A percentile compares a stretch with the other conserved stretches of the same genome.
Conservation (phyloP, 139 green algal genomes). For the Micromonas pusilla region DNA sequence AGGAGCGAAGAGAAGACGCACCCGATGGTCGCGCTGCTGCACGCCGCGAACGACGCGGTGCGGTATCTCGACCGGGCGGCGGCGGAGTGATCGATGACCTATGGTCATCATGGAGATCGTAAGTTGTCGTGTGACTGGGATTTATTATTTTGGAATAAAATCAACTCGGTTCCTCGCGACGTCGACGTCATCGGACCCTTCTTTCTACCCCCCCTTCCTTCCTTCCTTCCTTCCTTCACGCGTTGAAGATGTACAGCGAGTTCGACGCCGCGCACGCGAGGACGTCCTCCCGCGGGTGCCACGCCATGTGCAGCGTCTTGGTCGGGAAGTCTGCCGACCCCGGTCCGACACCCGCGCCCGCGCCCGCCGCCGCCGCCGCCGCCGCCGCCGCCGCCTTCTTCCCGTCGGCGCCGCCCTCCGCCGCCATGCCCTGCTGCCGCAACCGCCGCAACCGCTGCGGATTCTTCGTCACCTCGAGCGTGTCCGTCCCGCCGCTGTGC, state of each 20-base stretch:
- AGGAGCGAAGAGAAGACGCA: not conserved
- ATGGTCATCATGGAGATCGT: not conserved
- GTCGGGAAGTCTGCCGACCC: conserved; percentile 56
- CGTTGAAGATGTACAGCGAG: conserved; percentile 77
- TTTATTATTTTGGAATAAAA: too few relatives aligned
- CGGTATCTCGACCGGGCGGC: not conserved
- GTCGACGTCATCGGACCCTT: too few relatives aligned
- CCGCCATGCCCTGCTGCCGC: not conserved
- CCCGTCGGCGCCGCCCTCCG: not conserved
- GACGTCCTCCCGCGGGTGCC: conserved; percentile 85
- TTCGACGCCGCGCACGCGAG: conserved; percentile 86
- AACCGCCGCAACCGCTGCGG: not conserved
- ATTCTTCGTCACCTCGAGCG: not conserved
- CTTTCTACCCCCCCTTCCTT: too few relatives aligned
- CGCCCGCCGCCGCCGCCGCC: not conserved
- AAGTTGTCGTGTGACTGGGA: not conserved
- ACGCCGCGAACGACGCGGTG: not conserved
- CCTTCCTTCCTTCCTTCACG: not conserved
- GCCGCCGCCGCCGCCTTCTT: not conserved
- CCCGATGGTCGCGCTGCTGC: not conserved
- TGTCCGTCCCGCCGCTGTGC: not conserved
- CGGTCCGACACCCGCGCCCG: not conserved
- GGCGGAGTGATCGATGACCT: not conserved
- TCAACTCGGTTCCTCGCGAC: too few relatives aligned
- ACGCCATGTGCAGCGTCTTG: conserved; percentile 94